These are phyloP conservation scores for Polygonum aviculare DNA, from an alignment of 148 eudicot species.

Conservation along the genomic window DNA sequence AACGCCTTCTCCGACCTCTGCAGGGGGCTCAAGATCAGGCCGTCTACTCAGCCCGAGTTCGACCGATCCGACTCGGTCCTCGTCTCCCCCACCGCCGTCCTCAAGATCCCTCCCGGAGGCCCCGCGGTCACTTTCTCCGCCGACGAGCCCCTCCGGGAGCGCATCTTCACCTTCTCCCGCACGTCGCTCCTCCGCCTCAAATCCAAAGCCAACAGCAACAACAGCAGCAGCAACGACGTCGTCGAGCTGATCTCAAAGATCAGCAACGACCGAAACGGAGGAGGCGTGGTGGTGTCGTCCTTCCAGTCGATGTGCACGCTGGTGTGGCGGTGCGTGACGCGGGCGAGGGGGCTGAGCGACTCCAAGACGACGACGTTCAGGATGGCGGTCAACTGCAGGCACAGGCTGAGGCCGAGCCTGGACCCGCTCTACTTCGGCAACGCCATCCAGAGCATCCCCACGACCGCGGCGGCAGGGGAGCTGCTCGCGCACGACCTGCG, in stretches of 20 bases:
- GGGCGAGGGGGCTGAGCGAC: constrained; percentile 46
- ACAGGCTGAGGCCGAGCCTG: constrained; percentile 63
- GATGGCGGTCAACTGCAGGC: constrained; percentile 86
- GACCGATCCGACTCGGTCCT: constrained; percentile 38
- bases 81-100: constrained; percentile 48
- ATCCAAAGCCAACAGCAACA: constrained; percentile 30
- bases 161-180: constrained; percentile 64
- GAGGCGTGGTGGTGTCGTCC: constrained; percentile 30
- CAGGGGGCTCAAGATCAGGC: constrained; percentile 29
- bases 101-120: constrained; percentile 48
- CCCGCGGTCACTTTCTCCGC: constrained; percentile 50
- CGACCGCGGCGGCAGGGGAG: constrained; percentile 47
- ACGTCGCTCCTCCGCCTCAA: constrained; percentile 55
- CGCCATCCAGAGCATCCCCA: constrained; percentile 87
- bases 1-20: constrained; percentile 58
- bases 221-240: too few species aligned
- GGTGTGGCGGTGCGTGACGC: constrained; percentile 70
- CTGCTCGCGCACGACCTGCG: constrained; percentile 39
- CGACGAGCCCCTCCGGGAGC: constrained; percentile 53
- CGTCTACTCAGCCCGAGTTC: constrained; percentile 39
- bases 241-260: constrained; percentile 49
- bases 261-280: constrained; percentile 30
- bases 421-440: constrained; percentile 65
- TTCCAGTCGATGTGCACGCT: constrained; percentile 65
- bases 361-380: constrained; percentile 56